phyloP scores from a whole-genome alignment of 2,329 filamentous ascomycete genomes.

The Fusarium napiforme region DNA sequence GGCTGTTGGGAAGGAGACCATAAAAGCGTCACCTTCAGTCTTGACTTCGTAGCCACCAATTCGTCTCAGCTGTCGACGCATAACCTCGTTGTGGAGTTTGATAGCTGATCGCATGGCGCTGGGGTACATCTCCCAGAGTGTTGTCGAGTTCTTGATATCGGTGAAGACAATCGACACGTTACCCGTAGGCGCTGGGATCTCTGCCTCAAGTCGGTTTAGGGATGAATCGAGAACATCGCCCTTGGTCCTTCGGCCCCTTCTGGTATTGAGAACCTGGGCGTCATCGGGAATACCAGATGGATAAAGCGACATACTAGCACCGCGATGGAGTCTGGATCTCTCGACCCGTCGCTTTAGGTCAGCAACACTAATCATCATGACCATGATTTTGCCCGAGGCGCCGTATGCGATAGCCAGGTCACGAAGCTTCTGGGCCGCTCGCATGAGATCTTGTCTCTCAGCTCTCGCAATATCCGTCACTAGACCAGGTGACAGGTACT shows the following conservation, averaged over 20 bases:
- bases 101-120: slow-evolving; percentile 97
- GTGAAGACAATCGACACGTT: slow-evolving; percentile 96
- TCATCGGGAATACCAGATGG: slow-evolving; percentile 80
- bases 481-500: slow-evolving; percentile 88
- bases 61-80: slow-evolving; percentile 90
- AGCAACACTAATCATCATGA: slow-evolving; percentile 96
- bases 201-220: slow-evolving; percentile 85
- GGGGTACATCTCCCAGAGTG: slow-evolving; percentile 94
- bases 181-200: slow-evolving; percentile 90
- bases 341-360: slow-evolving; percentile 87
- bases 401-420: slow-evolving; percentile 97
- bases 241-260: slow-evolving; percentile 72
- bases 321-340: slow-evolving; percentile 76
- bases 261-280: slow-evolving; percentile 69
- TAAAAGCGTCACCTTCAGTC: slow-evolving; percentile 99
- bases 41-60: slow-evolving; percentile 99
- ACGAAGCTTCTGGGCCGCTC: slow-evolving; percentile 91
- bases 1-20: slow-evolving; percentile 97
- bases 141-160: slow-evolving; percentile 98
- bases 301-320: slow-evolving; percentile 86
- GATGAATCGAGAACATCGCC: slow-evolving; percentile 82
- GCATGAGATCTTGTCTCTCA: slow-evolving; percentile 91
- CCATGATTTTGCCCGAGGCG: slow-evolving; percentile 94
- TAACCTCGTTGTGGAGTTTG: slow-evolving; percentile 96
- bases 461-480: slow-evolving; percentile 91